Percentiles rank a stretch among this genome's conserved stretches.
Evolutionary conservation across 1,284 basidiomycete species (phyloP).

Genomic region (Ustilago vetiveriae): DNA sequence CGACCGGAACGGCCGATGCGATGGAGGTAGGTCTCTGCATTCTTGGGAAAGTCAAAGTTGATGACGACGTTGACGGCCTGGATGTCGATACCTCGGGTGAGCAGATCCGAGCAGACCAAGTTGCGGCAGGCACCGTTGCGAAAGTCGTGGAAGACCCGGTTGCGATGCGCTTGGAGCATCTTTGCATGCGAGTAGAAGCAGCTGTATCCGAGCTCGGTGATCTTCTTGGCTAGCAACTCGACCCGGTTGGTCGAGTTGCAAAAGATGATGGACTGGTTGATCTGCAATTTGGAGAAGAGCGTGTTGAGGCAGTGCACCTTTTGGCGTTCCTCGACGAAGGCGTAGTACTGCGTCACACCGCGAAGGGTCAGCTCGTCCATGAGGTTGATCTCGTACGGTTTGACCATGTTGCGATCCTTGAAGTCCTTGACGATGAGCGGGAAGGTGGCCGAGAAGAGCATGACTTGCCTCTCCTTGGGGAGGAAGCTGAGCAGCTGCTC

Average conservation of each 20-base stretch:
- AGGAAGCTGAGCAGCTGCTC: slow-evolving; percentile 90
- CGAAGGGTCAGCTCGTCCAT: slow-evolving; percentile 99
- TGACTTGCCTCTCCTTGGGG: slow-evolving; percentile 89
- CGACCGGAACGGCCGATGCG: slow-evolving; percentile 96
- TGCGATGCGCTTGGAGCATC: slow-evolving; percentile 98
- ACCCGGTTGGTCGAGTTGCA: slow-evolving; percentile 99
- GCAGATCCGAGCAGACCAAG: slow-evolving; percentile 91
- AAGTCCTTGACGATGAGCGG: slow-evolving; percentile 99
- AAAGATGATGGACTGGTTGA: slow-evolving; percentile 99
- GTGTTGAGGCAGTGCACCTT: slow-evolving; percentile 99
- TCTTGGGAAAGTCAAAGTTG: slow-evolving; percentile 99
- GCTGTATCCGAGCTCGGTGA: slow-evolving; percentile 98
- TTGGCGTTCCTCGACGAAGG: slow-evolving; percentile 97
- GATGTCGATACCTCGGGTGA: slow-evolving; percentile 99
- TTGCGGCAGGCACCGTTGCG: slow-evolving; percentile 97
- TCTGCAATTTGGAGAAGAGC: slow-evolving; percentile 97
- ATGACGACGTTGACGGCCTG: slow-evolving; percentile 99
- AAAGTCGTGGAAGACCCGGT: slow-evolving; percentile 99
- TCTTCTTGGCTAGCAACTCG: slow-evolving; percentile 97
- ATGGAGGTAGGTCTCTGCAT: slow-evolving; percentile 97
- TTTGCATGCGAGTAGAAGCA: slow-evolving; percentile 99
- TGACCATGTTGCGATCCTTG: slow-evolving; percentile 98
- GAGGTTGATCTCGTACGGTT: slow-evolving; percentile 97
- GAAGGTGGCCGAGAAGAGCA: slow-evolving; percentile 99
- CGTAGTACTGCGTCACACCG: slow-evolving; percentile 99